Base-by-base conservation (phyloP, 768 basidiomycete genomes). In the Suillus ampliporus region DNA sequence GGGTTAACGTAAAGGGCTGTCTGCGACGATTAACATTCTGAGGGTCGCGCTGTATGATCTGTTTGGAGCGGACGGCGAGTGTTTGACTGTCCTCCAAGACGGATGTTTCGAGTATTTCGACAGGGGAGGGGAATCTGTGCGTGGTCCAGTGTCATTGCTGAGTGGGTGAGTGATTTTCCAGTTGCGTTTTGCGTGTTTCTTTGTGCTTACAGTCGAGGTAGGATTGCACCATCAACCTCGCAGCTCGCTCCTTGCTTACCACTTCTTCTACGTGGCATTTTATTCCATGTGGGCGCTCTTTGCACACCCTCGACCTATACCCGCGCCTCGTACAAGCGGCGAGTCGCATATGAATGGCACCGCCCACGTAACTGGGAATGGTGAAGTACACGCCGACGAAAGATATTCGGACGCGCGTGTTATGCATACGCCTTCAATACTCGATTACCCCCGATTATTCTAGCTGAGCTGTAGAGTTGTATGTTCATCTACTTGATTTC, bases 51-150 rank as follows among this genome's bases (percentile, higher is more conserved):
- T 99, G 60, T 99, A 99, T 72, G 94, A 97, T 70, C 76, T 99
- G 34, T 99, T 99, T 72, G 89, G 94, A 4, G 97, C 95, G 0
- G 93, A 98, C 69, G 91, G 96, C 94, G 64, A 63, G 92, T 77
- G 79, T n/a, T 84, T 92, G 10, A 80, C 75, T 21, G 84, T 89
- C 1, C 83, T 94, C 37, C 82, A 88, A 60, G 86, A 82, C 4
- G 97, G 97, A 0, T 99, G 97, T 76, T 97, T 99, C 85, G 94
- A 94, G 71, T 99, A 99, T 77, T 97, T 99, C 68, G 94, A 97
- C 72, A 83, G 86, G 5, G 97, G 97, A 13, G 97, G 97, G 1
- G 88, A 94, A 67, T 92, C 93, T 67, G 75, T 97, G 60, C 82
- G 85, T 46, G 97, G 91, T 1, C 97, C 97, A 1, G 94, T 98